Conservation (phyloP, 768 basidiomycete genomes). For the Termitomyces heimii region DNA sequence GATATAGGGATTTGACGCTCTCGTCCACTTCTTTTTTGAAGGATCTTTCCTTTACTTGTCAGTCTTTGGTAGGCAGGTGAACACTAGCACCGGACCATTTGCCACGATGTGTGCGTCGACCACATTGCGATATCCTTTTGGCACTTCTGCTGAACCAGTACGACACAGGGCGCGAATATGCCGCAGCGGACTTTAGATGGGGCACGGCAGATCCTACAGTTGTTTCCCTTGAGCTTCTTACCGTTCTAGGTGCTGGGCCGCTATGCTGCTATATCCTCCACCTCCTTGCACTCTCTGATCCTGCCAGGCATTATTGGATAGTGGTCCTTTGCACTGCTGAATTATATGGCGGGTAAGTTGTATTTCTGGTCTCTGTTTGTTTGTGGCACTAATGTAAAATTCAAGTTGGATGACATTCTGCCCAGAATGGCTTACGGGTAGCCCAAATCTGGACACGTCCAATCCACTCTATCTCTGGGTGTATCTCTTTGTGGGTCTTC, state of each 20-base stretch:
- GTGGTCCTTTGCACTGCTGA: conserved; percentile 73
- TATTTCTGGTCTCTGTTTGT: neutral
- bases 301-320: conserved; percentile 74
- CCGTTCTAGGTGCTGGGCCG: conserved; percentile 73
- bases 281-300: conserved; percentile 59
- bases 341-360: conserved; percentile 64
- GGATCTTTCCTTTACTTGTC: conserved; percentile 79
- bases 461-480: conserved; percentile 74
- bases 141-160: neutral
- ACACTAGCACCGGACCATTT: conserved; percentile 59
- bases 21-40: conserved; percentile 76
- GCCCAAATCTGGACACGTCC: conserved; percentile 63
- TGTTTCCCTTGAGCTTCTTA: conserved; percentile 79
- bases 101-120: conserved; percentile 65
- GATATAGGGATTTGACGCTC: conserved; percentile 66
- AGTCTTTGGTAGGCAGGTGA: conserved; percentile 66
- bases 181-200: conserved; percentile 78
- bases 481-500: conserved; percentile 63
- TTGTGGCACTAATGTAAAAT: neutral
- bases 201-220: conserved; percentile 72
- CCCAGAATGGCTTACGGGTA: conserved; percentile 80
- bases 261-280: conserved; percentile 68
- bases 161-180: conserved; percentile 70
- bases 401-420: conserved; percentile 83
- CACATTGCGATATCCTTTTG: neutral